Percentiles rank a stretch among this genome's conserved stretches.
Evolutionary conservation across 257 asterid species (phyloP).

Genomic region (Datura wrightii): DNA sequence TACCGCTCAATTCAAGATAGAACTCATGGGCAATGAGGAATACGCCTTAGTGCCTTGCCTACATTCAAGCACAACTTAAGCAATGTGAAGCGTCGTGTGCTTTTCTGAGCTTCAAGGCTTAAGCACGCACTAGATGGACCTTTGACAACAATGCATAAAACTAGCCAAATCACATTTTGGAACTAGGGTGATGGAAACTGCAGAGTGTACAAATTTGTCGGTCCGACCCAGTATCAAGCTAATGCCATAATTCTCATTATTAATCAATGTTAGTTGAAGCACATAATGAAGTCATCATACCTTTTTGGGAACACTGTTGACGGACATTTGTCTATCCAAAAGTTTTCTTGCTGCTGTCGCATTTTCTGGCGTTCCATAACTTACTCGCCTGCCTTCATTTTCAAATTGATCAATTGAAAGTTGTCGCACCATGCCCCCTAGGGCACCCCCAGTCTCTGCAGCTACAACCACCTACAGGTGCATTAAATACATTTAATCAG

Average conservation of each 20-base stretch:
- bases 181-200: neutral
- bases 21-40: neutral
- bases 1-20: neutral
- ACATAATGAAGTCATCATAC: constrained; percentile 43
- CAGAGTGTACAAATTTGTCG: neutral
- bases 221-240: neutral
- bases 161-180: neutral
- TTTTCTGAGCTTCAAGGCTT: neutral
- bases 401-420: constrained; percentile 82
- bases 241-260: constrained; percentile 7
- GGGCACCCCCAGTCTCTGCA: constrained; percentile 83
- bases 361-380: constrained; percentile 98
- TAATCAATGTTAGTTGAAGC: neutral
- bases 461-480: constrained; percentile 73
- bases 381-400: constrained; percentile 87
- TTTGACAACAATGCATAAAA: neutral
- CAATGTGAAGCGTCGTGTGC: neutral
- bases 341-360: constrained; percentile 99
- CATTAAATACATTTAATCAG: constrained; percentile 25
- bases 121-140: neutral
- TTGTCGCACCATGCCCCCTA: constrained; percentile 86
- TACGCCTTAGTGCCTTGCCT: neutral
- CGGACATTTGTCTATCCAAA: constrained; percentile 94
- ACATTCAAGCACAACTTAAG: neutral
- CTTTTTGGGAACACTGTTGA: constrained; percentile 95